Evolutionary conservation across 805 yeast species (phyloP), one percentile per base, ranked within the genome.

Genomic region (Candida chauliodis): DNA sequence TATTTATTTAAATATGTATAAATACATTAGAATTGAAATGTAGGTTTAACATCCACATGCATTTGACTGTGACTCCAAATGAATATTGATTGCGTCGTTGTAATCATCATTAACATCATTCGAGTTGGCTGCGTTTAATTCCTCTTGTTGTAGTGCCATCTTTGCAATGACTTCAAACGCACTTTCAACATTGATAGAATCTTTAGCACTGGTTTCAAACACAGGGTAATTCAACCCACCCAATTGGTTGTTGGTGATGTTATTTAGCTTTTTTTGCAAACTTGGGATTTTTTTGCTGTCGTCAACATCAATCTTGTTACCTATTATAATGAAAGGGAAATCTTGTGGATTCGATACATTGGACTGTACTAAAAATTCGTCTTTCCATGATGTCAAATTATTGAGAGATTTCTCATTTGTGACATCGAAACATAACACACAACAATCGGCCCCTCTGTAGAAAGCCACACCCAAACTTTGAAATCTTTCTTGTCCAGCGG

Each of bases 401-500:
- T 91, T 96, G 63, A 91, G 87, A 5, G 95, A 85, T 64, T 91
- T 90, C 45, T 86, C 83, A 64, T 93, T 93, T 45, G 96, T 91
- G 35, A 93, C 98, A 58, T 91, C 99, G 59, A 85, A 91, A 49
- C 93, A 95, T 43, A 91, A 73, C 8, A 91, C 96, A 66, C 98
- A 93, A 64, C 98, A 93, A 62, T 93, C 98, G 1, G 98, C 96
- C 25, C 98, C 98, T 53, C 99, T 74, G 62, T 93, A 91, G 60
- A 91, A 91, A 0, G 98, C 98, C 30, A 91, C 97, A 11, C 98
- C 98, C 45, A 91, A 71, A 42, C 95, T 83, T 65, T 93, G 98
- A 73, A 91, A 91, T 53, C 99, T 76, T 63, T 91, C 99, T 69
- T 91, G 99, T 25, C 99, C 99, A 6, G 98, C 98, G 30, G 99